Conservation (phyloP, 768 basidiomycete species). For the Saitozyma podzolica region DNA sequence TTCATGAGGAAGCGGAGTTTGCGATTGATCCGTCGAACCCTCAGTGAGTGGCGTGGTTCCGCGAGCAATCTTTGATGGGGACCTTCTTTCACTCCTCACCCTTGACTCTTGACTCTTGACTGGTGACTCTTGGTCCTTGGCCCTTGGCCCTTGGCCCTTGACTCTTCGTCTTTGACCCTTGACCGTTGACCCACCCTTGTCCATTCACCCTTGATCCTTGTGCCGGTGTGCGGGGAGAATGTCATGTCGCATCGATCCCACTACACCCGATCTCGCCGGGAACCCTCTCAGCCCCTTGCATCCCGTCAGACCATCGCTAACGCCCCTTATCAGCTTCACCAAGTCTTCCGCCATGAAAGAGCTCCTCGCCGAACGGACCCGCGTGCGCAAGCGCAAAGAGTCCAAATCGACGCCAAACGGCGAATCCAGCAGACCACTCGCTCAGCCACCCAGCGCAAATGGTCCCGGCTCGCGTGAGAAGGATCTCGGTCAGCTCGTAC, state of each 20-base stretch:
- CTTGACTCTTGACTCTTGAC: neutral
- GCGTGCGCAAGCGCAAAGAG: conserved; percentile 11
- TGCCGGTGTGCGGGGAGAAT: neutral
- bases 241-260: neutral
- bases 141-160: neutral
- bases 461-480: conserved; percentile 63
- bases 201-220: neutral
- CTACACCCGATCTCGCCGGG: no score
- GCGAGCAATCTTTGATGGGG: conserved; percentile 14
- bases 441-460: conserved; percentile 28
- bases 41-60: conserved; percentile 61
- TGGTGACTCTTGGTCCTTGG: no score
- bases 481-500: conserved; percentile 68
- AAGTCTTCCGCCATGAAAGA: conserved; percentile 88
- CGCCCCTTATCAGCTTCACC: conserved; percentile 67
- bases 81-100: no score
- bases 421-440: conserved; percentile 5
- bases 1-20: conserved; percentile 86
- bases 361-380: conserved; percentile 76
- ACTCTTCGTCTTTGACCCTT: neutral
- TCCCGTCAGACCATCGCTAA: neutral
- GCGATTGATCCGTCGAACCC: conserved; percentile 96
- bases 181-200: conserved; percentile 1
- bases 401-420: conserved; percentile 2
- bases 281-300: neutral